phyloP scores from a whole-genome alignment of 495 filamentous ascomycete genomes.

The Aspergillus diversus region DNA sequence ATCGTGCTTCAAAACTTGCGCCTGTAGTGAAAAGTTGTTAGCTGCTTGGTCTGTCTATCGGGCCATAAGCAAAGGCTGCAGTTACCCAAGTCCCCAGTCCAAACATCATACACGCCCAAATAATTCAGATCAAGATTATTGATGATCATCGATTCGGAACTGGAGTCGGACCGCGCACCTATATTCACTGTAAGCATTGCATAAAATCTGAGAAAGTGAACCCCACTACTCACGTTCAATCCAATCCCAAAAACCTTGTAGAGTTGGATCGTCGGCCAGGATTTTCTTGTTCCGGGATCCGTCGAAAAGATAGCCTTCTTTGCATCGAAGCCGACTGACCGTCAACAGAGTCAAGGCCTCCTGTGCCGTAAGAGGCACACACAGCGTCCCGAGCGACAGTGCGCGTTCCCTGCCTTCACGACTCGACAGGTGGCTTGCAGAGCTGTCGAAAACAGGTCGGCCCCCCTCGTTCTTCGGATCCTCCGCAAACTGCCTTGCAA shows the following conservation, averaged over 20 bases:
- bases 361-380: conserved; percentile 35
- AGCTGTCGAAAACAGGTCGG: conserved; percentile 15
- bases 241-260: conserved; percentile 80
- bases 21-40: conserved; percentile 35
- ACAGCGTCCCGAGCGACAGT: conserved; percentile 33
- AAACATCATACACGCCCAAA: conserved; percentile 78
- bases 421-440: conserved; percentile 42
- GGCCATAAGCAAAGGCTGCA: background rate
- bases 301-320: conserved; percentile 81
- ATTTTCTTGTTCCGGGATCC: conserved; percentile 68
- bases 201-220: background rate
- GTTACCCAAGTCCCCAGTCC: conserved; percentile 73
- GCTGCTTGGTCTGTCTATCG: background rate
- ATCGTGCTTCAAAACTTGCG: conserved; percentile 36
- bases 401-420: conserved; percentile 46
- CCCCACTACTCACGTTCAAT: conserved; percentile 58
- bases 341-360: conserved; percentile 50
- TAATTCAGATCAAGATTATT: conserved; percentile 80
- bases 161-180: conserved; percentile 69
- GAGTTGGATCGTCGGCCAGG: conserved; percentile 69
- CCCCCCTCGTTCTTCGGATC: conserved; percentile 15
- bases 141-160: conserved; percentile 72
- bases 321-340: conserved; percentile 56
- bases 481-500: conserved; percentile 24
- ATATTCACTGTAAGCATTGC: conserved; percentile 1